These are phyloP conservation scores for Porcisia hertigi DNA, from an alignment of 208 protist genomes.

Conservation along the genomic window DNA sequence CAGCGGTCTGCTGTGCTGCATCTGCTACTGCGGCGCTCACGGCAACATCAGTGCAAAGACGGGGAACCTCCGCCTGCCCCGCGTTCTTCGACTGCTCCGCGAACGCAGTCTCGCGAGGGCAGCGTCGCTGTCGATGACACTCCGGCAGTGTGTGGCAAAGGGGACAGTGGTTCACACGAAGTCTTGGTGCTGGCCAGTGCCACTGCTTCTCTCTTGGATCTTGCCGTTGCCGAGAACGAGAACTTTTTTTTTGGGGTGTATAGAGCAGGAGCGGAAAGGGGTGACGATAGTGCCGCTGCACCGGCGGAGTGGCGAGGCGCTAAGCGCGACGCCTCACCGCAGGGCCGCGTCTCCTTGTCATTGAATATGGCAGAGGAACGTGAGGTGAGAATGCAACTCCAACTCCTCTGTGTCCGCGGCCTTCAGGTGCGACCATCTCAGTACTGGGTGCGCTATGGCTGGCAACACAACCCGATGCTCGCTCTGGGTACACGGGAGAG, in stretches of 20 bases:
- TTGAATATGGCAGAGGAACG: slow-evolving; percentile 29
- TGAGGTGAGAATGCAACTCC: slow-evolving; percentile 17
- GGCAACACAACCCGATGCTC: slow-evolving; percentile 7
- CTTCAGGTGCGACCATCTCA: neutral
- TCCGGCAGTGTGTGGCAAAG: neutral
- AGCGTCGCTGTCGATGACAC: neutral
- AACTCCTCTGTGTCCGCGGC: slow-evolving; percentile 10
- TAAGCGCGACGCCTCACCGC: neutral
- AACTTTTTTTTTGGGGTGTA: slow-evolving; percentile 31
- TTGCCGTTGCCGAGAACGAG: slow-evolving; percentile 18
- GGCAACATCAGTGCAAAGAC: neutral
- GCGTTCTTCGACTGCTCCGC: neutral
- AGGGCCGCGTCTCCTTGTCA: slow-evolving; percentile 16
- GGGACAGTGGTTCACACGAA: neutral
- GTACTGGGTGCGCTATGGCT: slow-evolving; percentile 23
- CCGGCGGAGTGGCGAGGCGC: neutral
- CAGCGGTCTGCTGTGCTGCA: slow-evolving; percentile 27
- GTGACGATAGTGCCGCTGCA: neutral
- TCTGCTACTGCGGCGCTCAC: slow-evolving; percentile 22
- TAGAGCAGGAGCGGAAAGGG: neutral
- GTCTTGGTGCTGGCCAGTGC: slow-evolving; percentile 35
- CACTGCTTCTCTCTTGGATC: slow-evolving; percentile 33
- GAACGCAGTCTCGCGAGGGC: neutral
- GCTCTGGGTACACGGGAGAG: slow-evolving; percentile 18
- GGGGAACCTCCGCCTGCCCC: neutral